phyloP scores from a whole-genome alignment of 345 rosid genomes.

The Syzygium grande region DNA sequence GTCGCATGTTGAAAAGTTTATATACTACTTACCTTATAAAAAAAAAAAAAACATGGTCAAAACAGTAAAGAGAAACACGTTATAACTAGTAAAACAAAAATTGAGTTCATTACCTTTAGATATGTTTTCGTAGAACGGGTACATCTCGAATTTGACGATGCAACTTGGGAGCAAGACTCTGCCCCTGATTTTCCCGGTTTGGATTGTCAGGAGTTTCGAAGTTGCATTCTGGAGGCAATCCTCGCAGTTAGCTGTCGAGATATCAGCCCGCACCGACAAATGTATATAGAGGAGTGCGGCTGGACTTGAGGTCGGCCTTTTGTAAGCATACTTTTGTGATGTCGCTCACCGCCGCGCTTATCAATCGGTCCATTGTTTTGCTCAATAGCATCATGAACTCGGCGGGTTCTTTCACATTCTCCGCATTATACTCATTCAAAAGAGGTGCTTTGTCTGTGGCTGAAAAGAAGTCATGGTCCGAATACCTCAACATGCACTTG shows the following conservation, averaged over 20 bases:
- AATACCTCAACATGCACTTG: slow-evolving; percentile 31
- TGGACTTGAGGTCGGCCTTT: background rate
- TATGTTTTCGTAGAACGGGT: slow-evolving; percentile 4
- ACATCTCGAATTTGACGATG: slow-evolving; percentile 15
- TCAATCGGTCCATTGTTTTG: background rate
- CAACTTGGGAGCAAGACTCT: slow-evolving; percentile 25
- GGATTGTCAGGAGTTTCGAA: background rate
- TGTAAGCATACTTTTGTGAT: background rate
- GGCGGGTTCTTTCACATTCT: slow-evolving; percentile 1
- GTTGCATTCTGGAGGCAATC: slow-evolving; percentile 10
- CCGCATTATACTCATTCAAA: background rate
- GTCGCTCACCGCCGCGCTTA: background rate
- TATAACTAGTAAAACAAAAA: background rate
- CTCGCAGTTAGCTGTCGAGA: background rate
- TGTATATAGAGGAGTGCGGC: background rate
- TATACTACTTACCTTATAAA: no score
- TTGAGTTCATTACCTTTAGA: background rate
- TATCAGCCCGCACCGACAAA: slow-evolving; percentile 21
- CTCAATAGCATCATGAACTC: background rate
- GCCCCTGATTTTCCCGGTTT: slow-evolving; percentile 5
- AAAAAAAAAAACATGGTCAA: background rate
- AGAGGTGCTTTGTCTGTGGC: background rate
- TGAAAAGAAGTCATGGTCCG: slow-evolving; percentile 15
- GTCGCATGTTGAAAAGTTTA: no score
- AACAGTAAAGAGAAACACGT: background rate